Evolutionary conservation across 495 filamentous ascomycete genomes (phyloP).

Genomic region (Podospora fimiseda): DNA sequence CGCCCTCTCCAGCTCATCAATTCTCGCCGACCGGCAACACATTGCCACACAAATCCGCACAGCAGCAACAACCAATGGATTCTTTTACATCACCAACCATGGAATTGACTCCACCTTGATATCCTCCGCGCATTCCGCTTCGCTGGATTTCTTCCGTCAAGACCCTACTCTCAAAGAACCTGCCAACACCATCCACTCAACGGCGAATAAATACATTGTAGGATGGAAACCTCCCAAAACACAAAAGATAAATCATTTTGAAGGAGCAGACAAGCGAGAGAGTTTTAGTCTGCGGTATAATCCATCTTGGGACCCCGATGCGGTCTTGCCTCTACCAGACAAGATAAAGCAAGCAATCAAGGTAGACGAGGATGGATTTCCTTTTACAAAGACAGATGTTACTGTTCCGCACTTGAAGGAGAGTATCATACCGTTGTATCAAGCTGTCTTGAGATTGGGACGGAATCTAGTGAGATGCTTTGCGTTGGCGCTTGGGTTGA

Average conservation of each 20-base stretch:
- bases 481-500: slow-evolving; percentile 42
- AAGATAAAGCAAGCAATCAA: slow-evolving; percentile 35
- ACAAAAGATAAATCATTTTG: slow-evolving; percentile 32
- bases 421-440: slow-evolving; percentile 39
- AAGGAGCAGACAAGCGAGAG: slow-evolving; percentile 35
- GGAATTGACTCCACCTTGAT: slow-evolving; percentile 39
- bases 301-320: slow-evolving; percentile 35
- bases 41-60: slow-evolving; percentile 35
- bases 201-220: slow-evolving; percentile 23
- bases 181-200: slow-evolving; percentile 18
- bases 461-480: slow-evolving; percentile 43
- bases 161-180: slow-evolving; percentile 35
- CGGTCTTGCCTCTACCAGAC: slow-evolving; percentile 20
- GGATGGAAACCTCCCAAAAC: slow-evolving; percentile 22
- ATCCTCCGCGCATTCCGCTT: slow-evolving; percentile 17
- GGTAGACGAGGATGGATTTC: slow-evolving; percentile 40
- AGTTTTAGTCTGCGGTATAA: slow-evolving; percentile 41
- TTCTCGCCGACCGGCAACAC: slow-evolving; percentile 22
- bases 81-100: slow-evolving; percentile 50
- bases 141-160: slow-evolving; percentile 43
- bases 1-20: slow-evolving; percentile 25
- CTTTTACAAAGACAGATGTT: slow-evolving; percentile 34
- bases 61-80: slow-evolving; percentile 39
- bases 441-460: slow-evolving; percentile 39
- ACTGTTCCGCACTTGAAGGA: slow-evolving; percentile 40